These are phyloP conservation scores for Pichia nanzhaoensis DNA, from an alignment of 805 yeast genomes.

Conservation along the genomic window DNA sequence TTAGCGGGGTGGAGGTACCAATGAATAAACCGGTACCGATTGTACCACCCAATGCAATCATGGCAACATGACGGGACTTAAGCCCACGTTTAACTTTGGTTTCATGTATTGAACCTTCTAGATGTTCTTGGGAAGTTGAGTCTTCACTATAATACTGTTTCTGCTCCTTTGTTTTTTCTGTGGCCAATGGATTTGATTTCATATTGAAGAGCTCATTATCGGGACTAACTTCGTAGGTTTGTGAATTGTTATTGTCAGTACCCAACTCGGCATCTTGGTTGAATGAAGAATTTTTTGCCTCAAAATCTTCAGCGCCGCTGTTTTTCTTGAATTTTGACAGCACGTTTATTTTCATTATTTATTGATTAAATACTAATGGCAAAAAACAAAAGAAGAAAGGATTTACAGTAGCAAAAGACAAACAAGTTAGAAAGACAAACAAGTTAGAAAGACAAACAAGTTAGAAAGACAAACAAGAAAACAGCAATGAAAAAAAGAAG, in stretches of 20 bases:
- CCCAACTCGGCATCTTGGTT: background rate
- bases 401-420: no score
- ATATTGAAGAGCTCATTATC: background rate
- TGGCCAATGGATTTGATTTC: background rate
- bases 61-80: conserved; percentile 61
- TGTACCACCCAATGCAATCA: conserved; percentile 77
- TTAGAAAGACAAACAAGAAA: no score
- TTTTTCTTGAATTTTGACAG: background rate
- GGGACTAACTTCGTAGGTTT: background rate
- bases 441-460: no score
- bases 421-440: no score
- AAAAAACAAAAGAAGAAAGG: no score
- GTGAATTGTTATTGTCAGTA: background rate
- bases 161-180: background rate
- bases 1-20: conserved; percentile 50
- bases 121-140: background rate
- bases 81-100: conserved; percentile 40
- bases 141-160: background rate
- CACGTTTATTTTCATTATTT: conserved; percentile 1
- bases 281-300: background rate
- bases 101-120: conserved; percentile 14
- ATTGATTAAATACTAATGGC: no score
- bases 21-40: conserved; percentile 76
- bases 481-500: no score
- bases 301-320: background rate